Evolutionary conservation across 306 rosid species (phyloP).

Genomic region (Fragaria ananassa): DNA sequence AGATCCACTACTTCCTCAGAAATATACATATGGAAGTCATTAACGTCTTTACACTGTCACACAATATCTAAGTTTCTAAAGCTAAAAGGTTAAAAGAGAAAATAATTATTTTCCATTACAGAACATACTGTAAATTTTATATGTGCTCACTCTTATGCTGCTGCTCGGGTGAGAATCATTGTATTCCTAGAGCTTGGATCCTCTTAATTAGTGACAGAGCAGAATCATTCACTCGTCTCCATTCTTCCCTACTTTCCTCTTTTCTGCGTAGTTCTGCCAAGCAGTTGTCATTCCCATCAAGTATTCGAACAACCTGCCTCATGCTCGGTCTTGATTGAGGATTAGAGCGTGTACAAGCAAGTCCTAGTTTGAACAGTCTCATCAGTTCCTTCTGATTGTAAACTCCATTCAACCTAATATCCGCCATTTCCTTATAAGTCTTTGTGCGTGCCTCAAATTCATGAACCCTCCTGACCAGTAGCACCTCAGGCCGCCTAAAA

Average conservation of each 20-base stretch:
- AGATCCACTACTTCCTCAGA: background rate
- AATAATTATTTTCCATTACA: background rate
- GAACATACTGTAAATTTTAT: background rate
- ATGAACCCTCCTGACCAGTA: conserved; percentile 70
- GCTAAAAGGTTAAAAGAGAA: conserved; percentile 17
- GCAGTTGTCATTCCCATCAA: conserved; percentile 69
- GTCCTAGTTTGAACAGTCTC: conserved; percentile 63
- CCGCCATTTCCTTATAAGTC: conserved; percentile 67
- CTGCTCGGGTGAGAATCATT: conserved; percentile 36
- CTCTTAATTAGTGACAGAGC: conserved; percentile 65
- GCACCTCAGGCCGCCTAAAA: conserved; percentile 78
- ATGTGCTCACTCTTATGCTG: conserved; percentile 3
- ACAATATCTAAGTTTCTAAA: conserved; percentile 22
- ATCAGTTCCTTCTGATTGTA: conserved; percentile 56
- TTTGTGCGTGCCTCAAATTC: conserved; percentile 53
- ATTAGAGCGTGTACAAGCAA: conserved; percentile 60
- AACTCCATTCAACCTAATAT: conserved; percentile 57
- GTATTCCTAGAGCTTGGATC: conserved; percentile 92
- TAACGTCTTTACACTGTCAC: conserved; percentile 17
- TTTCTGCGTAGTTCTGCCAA: conserved; percentile 26
- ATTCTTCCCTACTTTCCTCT: conserved; percentile 61
- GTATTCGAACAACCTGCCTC: conserved; percentile 69
- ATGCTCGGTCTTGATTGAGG: conserved; percentile 70
- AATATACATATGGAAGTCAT: conserved; percentile 25
- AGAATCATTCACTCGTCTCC: conserved; percentile 57